Conservation (phyloP, 2,329 filamentous ascomycete genomes). For the Colletotrichum sp. region DNA sequence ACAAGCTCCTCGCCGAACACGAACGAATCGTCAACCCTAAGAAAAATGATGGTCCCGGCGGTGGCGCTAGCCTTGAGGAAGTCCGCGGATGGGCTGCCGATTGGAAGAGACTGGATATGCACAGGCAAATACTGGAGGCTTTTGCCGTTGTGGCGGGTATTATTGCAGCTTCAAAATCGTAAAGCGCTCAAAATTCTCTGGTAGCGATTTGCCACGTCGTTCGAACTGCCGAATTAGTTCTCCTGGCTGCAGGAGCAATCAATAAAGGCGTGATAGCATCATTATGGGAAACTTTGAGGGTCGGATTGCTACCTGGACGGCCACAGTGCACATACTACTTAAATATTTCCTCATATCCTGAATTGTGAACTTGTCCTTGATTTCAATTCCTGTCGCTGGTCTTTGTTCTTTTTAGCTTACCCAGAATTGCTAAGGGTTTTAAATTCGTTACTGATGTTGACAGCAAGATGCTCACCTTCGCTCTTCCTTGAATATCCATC, state of each 20-base stretch:
- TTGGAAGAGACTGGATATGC: neutral
- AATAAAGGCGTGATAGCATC: neutral
- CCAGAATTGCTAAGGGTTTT: too few species aligned
- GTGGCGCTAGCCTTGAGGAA: neutral
- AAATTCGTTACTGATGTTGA: neutral
- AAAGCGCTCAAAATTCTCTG: neutral
- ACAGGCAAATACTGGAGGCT: neutral
- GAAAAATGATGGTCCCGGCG: neutral
- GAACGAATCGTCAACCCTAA: neutral
- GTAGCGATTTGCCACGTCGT: neutral
- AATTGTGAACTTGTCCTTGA: neutral
- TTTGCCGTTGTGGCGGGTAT: neutral
- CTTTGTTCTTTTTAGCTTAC: neutral
- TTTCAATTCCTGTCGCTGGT: neutral
- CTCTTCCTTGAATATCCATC: neutral
- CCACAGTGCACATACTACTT: neutral
- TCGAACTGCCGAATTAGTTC: rapidly evolving
- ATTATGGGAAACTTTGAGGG: neutral
- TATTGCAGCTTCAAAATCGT: neutral
- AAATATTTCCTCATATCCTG: neutral
- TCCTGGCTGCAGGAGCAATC: neutral
- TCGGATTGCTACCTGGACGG: neutral
- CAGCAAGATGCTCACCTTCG: neutral
- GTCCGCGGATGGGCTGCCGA: neutral
- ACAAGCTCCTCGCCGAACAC: neutral